Conservation (phyloP, 495 filamentous ascomycete genomes). For the Penicillium ucsense region DNA sequence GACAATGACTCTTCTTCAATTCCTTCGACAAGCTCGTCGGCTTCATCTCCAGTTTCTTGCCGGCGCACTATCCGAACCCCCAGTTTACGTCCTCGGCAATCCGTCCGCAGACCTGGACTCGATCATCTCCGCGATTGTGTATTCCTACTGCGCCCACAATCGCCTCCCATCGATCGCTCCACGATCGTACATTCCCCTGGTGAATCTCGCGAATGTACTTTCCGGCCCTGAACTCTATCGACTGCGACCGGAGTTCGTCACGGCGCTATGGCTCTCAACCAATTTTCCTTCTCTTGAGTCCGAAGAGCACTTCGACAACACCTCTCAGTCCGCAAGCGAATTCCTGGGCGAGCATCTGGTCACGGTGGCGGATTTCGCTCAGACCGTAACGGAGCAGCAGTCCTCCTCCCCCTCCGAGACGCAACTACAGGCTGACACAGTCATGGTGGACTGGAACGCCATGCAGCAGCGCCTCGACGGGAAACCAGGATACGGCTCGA, state of each 20-base stretch:
- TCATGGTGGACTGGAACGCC: constrained; percentile 87
- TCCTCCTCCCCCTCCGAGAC: not conserved
- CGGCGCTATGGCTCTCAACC: constrained; percentile 32
- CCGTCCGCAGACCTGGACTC: constrained; percentile 76
- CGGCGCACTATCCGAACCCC: constrained; percentile 18
- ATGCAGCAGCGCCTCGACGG: constrained; percentile 44
- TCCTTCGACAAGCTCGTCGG: constrained; percentile 28
- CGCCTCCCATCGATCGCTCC: constrained; percentile 31
- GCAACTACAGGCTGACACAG: constrained; percentile 25
- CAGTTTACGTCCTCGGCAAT: constrained; percentile 40
- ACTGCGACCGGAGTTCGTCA: constrained; percentile 69
- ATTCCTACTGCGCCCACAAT: constrained; percentile 64
- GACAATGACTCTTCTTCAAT: constrained; percentile 26
- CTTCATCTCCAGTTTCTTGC: constrained; percentile 25
- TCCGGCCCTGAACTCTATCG: constrained; percentile 47
- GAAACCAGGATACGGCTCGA: constrained; percentile 16
- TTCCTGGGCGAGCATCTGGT: constrained; percentile 33
- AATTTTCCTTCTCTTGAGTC: constrained; percentile 15
- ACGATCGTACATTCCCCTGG: constrained; percentile 66
- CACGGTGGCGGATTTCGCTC: constrained; percentile 32
- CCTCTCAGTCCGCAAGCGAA: constrained; percentile 17
- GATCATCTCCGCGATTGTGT: constrained; percentile 72
- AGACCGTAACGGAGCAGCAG: constrained; percentile 7
- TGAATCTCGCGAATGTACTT: constrained; percentile 56
- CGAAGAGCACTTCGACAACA: constrained; percentile 21